Percentiles rank a stretch among this genome's conserved stretches.
Conservation (phyloP, 2,329 filamentous ascomycete genomes). For the Venturia effusa region DNA sequence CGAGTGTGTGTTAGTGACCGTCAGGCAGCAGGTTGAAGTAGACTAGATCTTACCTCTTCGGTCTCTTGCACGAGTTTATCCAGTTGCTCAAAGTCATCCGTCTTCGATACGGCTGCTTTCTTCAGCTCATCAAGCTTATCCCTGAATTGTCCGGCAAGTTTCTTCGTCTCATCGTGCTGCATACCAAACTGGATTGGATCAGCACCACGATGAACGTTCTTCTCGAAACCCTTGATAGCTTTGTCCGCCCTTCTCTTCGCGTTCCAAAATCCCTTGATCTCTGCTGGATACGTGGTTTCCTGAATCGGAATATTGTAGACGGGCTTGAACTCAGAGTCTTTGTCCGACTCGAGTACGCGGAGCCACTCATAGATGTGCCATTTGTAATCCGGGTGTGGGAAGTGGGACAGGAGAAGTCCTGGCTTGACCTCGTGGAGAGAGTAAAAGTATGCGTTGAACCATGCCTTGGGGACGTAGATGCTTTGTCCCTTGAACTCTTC, state of each 20-base stretch:
- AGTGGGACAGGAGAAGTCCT: slow-evolving; percentile 12
- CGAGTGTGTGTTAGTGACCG: neutral
- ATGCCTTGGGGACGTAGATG: slow-evolving; percentile 13
- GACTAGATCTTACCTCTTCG: slow-evolving; percentile 11
- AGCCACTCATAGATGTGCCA: slow-evolving; percentile 15
- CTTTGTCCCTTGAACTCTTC: slow-evolving; percentile 12
- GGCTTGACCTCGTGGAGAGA: slow-evolving; percentile 12
- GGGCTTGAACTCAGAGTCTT: slow-evolving; percentile 9
- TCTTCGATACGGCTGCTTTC: slow-evolving; percentile 11
- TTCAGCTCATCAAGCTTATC: slow-evolving; percentile 12
- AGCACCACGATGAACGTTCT: slow-evolving; percentile 12
- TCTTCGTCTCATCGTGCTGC: slow-evolving; percentile 14
- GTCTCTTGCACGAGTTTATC: slow-evolving; percentile 12
- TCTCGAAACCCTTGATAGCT: slow-evolving; percentile 12
- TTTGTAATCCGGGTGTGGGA: slow-evolving; percentile 14
- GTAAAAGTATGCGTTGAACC: slow-evolving; percentile 14
- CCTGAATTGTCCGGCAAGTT: slow-evolving; percentile 11
- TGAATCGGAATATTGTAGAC: slow-evolving; percentile 11
- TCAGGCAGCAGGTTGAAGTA: no score
- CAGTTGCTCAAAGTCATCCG: slow-evolving; percentile 12
- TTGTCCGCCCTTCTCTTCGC: slow-evolving; percentile 13
- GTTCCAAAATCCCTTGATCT: slow-evolving; percentile 14
- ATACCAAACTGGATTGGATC: slow-evolving; percentile 14
- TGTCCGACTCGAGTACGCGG: slow-evolving; percentile 11
- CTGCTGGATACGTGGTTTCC: slow-evolving; percentile 11